Conservation (phyloP, 306 rosid species). For the Citrullus colocynthis region DNA sequence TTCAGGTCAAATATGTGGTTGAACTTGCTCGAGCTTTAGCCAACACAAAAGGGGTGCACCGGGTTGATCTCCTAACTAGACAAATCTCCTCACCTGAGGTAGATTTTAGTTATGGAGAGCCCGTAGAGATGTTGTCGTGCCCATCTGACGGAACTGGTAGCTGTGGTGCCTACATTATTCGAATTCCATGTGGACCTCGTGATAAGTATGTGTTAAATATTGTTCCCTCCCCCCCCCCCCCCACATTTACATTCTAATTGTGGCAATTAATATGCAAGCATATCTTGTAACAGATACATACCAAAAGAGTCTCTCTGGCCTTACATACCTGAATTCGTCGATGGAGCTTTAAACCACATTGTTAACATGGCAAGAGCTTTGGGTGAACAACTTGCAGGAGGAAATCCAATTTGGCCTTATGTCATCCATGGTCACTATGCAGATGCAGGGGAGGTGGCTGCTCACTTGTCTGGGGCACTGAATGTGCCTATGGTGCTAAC, state of each 20-base stretch:
- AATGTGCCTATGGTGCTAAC: constrained; percentile 78
- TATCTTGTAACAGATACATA: constrained; percentile 36
- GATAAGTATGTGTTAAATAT: constrained; percentile 23
- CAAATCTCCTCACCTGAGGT: constrained; percentile 59
- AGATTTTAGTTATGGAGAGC: constrained; percentile 63
- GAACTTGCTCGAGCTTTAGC: constrained; percentile 77
- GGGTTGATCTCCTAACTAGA: constrained; percentile 70
- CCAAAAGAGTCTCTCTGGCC: constrained; percentile 82
- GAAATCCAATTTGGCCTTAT: constrained; percentile 61
- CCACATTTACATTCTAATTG: not conserved
- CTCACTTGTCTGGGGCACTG: constrained; percentile 54
- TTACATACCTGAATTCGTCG: constrained; percentile 60
- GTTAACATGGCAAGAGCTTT: constrained; percentile 64
- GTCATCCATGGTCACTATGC: constrained; percentile 82
- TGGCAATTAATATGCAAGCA: not conserved
- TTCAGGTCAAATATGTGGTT: constrained; percentile 65
- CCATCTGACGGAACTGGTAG: constrained; percentile 52
- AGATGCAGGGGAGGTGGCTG: constrained; percentile 63
- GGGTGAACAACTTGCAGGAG: constrained; percentile 51
- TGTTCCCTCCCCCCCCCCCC: not conserved
- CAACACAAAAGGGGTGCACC: constrained; percentile 54
- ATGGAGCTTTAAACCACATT: constrained; percentile 55
- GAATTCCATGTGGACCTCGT: constrained; percentile 65
- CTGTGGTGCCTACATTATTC: constrained; percentile 67
- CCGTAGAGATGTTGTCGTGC: constrained; percentile 62